phyloP scores from a whole-genome alignment of 2,329 filamentous ascomycete species.

The Pseudocercospora ulei region DNA sequence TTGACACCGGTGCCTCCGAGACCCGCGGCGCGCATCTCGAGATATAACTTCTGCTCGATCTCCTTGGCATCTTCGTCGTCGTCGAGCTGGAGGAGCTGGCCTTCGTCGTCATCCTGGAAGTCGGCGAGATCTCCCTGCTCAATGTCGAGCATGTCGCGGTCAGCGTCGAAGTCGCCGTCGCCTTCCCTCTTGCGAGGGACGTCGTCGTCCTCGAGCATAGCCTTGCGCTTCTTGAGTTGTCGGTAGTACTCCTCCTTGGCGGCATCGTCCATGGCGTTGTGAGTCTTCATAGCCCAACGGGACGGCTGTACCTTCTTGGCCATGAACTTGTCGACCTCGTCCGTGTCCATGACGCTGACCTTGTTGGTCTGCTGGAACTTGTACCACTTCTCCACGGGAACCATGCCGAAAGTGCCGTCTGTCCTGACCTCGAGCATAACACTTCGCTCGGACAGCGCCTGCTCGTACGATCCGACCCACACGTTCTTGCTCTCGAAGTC shows the following conservation, averaged over 20 bases:
- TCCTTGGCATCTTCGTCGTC: constrained; percentile 63
- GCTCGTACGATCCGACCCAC: constrained; percentile 86
- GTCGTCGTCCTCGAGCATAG: constrained; percentile 33
- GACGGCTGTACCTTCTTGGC: constrained; percentile 65
- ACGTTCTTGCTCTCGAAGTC: constrained; percentile 92
- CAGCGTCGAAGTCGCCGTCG: constrained; percentile 43
- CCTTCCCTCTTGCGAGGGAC: constrained; percentile 36
- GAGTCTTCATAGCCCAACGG: constrained; percentile 65
- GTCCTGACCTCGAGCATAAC: constrained; percentile 70
- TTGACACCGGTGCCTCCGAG: constrained; percentile 54
- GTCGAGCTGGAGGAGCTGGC: constrained; percentile 65
- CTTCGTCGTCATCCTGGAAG: constrained; percentile 84
- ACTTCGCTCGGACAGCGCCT: constrained; percentile 68
- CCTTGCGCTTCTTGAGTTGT: constrained; percentile 48
- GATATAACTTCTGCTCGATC: constrained; percentile 56
- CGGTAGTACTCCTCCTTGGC: constrained; percentile 20
- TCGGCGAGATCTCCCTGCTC: constrained; percentile 50
- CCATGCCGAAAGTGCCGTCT: constrained; percentile 62
- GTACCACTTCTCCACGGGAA: constrained; percentile 94
- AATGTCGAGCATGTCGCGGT: constrained; percentile 58
- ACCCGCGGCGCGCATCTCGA: constrained; percentile 77
- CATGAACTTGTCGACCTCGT: constrained; percentile 78
- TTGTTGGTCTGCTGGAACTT: constrained; percentile 60
- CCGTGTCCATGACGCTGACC: constrained; percentile 61
- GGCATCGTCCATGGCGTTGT: constrained; percentile 38